phyloP scores from a whole-genome alignment of 2,329 filamentous ascomycete species.

The Alternaria ventricosa region DNA sequence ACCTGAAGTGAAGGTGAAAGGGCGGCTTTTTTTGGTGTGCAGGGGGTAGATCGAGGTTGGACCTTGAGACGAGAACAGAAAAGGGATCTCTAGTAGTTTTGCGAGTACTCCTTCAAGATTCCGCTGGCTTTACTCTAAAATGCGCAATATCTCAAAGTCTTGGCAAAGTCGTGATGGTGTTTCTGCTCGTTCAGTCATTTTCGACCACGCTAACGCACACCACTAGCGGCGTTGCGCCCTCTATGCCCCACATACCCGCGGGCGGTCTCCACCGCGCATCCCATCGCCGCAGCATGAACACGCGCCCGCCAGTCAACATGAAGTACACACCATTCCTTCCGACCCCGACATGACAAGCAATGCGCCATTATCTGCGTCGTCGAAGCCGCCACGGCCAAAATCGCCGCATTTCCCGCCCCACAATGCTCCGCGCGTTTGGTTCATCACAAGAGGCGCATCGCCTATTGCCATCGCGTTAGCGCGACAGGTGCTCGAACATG shows the following conservation, averaged over 20 bases:
- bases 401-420: slow-evolving; percentile 65
- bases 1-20: slow-evolving; percentile 23
- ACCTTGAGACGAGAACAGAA: fast-evolving
- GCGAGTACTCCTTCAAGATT: too few relatives aligned
- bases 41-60: background rate
- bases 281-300: background rate
- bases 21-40: background rate
- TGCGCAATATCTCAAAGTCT: slow-evolving; percentile 2
- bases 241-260: slow-evolving; percentile 15
- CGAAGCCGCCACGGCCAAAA: slow-evolving; percentile 43
- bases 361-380: slow-evolving; percentile 25
- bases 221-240: slow-evolving; percentile 14
- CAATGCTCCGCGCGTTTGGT: slow-evolving; percentile 82
- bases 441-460: slow-evolving; percentile 85
- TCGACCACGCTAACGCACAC: slow-evolving; percentile 21
- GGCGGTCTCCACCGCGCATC: slow-evolving; percentile 4
- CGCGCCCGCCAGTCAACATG: background rate
- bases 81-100: too few relatives aligned
- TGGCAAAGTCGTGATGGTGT: slow-evolving; percentile 11
- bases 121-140: fast-evolving
- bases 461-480: slow-evolving; percentile 84
- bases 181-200: slow-evolving; percentile 12
- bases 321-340: background rate
- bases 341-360: slow-evolving; percentile 18
- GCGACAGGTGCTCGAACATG: slow-evolving; percentile 82